Evolutionary conservation across 2,329 filamentous ascomycete genomes (phyloP), one percentile per base, ranked within the genome.

Genomic region (Phyllosticta citrichinensis): DNA sequence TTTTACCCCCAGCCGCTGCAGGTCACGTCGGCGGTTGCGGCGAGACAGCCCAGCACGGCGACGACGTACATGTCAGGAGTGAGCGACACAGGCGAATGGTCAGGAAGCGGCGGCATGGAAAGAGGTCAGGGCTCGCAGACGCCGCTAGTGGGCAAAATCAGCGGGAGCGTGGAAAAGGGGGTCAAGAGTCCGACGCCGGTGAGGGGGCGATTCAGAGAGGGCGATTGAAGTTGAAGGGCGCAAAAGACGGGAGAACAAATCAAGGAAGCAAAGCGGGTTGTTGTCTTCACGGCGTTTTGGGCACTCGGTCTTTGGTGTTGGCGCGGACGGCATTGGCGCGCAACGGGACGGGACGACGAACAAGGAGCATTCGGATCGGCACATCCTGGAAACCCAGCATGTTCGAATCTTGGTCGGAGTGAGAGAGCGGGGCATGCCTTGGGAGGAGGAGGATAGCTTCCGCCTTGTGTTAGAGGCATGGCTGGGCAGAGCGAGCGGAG

Each of bases 1-100:
- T 73, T 73, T 55, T 73, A 73, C 60, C 68, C 67, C 3, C 69
- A 70, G 58, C 67, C 69, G 20, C 62, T 67, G 17, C 62, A 64
- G 33, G 57, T 64, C 20, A n/a, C 40, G 14, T 47, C 40, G 40
- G 40, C 40, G 40, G 40, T n/a, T n/a, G 40, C 40, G 14, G 40
- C 12, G 14, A 47, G 40, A 47, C 40, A 47, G 17, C 12, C 40
- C 14, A 47, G 40, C 40, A 47, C 40, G 40, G 40, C 40, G 6
- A 47, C 40, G 17, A 47, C 40, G 40, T 14, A 47, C 40, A 5
- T 27, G 54, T 19, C 54, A 4, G 24, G 25, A 2, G 54, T n/a
- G 24, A 12, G 52, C 19, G 52, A 53, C 9, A 10, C 19, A 11
- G 6, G 17, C 20, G 9, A 47, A 6, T 3, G 19, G 52, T 12